Evolutionary conservation across 352 stramenopile species (phyloP).

Genomic region (Poterioochromonas sp.): DNA sequence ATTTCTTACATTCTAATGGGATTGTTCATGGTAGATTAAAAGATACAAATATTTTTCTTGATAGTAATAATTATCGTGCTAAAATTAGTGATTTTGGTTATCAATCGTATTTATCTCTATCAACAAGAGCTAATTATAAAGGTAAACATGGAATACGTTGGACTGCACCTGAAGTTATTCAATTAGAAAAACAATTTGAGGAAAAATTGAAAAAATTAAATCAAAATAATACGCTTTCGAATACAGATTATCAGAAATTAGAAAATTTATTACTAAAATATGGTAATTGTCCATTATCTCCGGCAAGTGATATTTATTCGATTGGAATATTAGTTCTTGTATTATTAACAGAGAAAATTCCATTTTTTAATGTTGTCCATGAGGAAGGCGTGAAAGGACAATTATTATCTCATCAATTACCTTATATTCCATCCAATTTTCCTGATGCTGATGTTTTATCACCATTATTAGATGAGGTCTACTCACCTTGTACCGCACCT

Average conservation of each 20-base stretch:
- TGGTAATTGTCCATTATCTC: neutral
- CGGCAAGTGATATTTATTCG: neutral
- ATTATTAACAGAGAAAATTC: constrained; percentile 2
- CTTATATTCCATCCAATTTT: neutral
- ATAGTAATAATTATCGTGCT: neutral
- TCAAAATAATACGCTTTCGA: too few species aligned
- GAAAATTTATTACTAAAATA: neutral
- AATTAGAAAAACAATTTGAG: neutral
- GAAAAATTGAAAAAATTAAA: too few species aligned
- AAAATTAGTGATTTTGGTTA: constrained; percentile 17
- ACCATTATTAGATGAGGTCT: neutral
- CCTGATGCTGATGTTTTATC: neutral
- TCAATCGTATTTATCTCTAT: neutral
- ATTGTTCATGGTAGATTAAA: constrained; percentile 24
- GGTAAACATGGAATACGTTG: constrained; percentile 4
- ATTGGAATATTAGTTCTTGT: neutral
- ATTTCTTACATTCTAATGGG: neutral
- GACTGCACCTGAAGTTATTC: neutral
- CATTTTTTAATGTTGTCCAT: constrained; percentile 2
- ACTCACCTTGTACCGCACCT: neutral
- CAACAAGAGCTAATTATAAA: neutral
- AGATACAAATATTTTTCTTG: neutral
- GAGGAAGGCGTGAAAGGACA: constrained; percentile 12
- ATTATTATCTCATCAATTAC: neutral
- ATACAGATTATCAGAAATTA: neutral